Base-by-base conservation (phyloP, 2,329 filamentous ascomycete species). In the Cryphonectria radicalis region DNA sequence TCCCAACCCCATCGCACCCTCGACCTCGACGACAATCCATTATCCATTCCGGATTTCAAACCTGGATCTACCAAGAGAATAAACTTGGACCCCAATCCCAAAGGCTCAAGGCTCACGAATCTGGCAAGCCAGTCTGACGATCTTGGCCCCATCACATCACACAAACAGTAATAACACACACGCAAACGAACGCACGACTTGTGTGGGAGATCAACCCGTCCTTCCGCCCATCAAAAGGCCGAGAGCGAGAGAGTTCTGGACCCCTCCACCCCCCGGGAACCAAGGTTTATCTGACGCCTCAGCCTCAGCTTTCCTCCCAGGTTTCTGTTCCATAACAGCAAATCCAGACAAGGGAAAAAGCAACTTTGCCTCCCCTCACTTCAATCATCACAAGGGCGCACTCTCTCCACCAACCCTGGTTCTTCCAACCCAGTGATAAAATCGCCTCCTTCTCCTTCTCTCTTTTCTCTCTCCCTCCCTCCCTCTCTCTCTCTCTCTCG, bases 221-320 rank as follows among this genome's bases (percentile, higher is more conserved):
- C 42, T 43, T 59, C 63, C 63, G 55, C 35, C 25, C 63, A 66
- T 28, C 13, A 8, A 65, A 37, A 35, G 43, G 46, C 22, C 37
- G 63, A 57, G n/a, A 57, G 53, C 25, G 53, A 57, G 35, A 69
- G 60, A 42, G 63, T 50, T 50, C 46, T 50, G 46, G 46, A 50
- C 46, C 43, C 43, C 43, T 17, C 10, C 3, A 1, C 43, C 43
- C 22, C 22, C 67, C 67, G 42, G 60, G 67, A 63, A 66, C 67
- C 46, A 70, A 32, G 46, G 46, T 22, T 63, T 62, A 70, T 67
- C 53, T 67, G 69, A 70, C 69, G 67, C 32, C 66, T 70, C 69
- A 70, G 22, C 57, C 62, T 35, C 60, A 57, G 53, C 53, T 50
- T 50, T n/a, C 46, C 10, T 50, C 46, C 46, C 46, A 50, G 46